These are phyloP conservation scores for Cryptosporidium ubiquitum DNA, from an alignment of 169 alveolate species.

Conservation along the genomic window DNA sequence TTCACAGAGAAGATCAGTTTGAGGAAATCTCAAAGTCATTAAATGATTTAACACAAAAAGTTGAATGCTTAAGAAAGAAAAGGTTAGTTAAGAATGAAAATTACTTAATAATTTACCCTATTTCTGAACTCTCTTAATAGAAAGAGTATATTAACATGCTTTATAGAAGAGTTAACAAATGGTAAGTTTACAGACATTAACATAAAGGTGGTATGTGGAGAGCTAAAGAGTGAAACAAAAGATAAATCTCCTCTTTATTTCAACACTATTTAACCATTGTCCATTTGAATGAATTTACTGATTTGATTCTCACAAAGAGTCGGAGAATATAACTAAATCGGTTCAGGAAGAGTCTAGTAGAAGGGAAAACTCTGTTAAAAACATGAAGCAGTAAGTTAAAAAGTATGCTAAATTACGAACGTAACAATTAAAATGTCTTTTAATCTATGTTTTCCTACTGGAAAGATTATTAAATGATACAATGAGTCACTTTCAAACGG, in stretches of 20 bases:
- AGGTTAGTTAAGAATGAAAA: conserved; percentile 13
- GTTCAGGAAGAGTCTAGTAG: conserved; percentile 13
- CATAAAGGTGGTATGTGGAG: background rate
- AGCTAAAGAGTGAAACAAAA: too few species aligned
- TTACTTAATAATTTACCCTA: too few species aligned
- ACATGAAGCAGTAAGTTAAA: conserved; percentile 53
- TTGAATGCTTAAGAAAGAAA: conserved; percentile 35
- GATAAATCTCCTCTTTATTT: background rate
- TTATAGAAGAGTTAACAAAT: background rate
- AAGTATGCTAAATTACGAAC: too few species aligned
- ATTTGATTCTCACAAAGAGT: background rate
- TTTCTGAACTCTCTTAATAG: background rate
- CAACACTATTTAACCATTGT: background rate
- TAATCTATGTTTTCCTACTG: too few species aligned
- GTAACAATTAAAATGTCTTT: too few species aligned
- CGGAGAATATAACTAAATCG: background rate
- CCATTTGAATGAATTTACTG: background rate
- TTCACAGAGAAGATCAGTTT: conserved; percentile 51
- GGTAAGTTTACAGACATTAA: conserved; percentile 11
- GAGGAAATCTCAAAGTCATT: conserved; percentile 41
- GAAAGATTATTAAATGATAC: conserved; percentile 23
- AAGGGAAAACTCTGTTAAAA: conserved; percentile 22
- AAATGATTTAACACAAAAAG: conserved; percentile 44
- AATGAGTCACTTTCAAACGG: conserved; percentile 28
- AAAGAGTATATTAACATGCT: background rate